Evolutionary conservation across 805 yeast genomes (phyloP).

Genomic region (Metschnikowia vanudenii): DNA sequence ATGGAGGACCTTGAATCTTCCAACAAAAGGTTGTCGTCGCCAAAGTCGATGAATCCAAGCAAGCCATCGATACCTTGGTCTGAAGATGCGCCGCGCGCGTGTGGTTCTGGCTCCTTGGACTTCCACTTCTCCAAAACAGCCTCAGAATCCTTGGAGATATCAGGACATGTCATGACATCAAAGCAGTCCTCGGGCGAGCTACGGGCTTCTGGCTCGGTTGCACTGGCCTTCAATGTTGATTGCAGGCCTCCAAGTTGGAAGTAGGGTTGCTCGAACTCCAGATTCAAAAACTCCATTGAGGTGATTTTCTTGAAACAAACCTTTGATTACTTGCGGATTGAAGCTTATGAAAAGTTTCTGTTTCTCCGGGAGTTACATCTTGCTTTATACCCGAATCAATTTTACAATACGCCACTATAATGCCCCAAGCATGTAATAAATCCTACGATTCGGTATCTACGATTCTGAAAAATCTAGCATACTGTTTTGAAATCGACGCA

Average conservation of each 20-base stretch:
- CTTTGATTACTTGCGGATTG: not conserved
- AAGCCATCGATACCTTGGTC: not conserved
- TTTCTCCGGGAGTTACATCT: not conserved
- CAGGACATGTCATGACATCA: constrained; percentile 1
- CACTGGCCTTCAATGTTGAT: not conserved
- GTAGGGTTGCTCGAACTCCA: not conserved
- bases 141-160: not conserved
- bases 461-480: not conserved
- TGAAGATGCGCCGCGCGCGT: not conserved
- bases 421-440: not conserved
- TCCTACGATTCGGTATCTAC: not conserved
- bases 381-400: not conserved
- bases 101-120: too few species aligned
- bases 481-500: not conserved
- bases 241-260: constrained; percentile 1
- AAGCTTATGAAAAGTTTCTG: not conserved
- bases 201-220: not conserved
- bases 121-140: too few species aligned
- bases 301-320: too few species aligned
- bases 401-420: not conserved
- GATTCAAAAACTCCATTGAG: constrained; percentile 1
- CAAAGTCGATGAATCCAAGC: not conserved
- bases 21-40: not conserved
- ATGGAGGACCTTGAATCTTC: not conserved
- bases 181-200: not conserved